phyloP scores from a whole-genome alignment of 768 basidiomycete genomes.

The Hydnomerulius pinastri region DNA sequence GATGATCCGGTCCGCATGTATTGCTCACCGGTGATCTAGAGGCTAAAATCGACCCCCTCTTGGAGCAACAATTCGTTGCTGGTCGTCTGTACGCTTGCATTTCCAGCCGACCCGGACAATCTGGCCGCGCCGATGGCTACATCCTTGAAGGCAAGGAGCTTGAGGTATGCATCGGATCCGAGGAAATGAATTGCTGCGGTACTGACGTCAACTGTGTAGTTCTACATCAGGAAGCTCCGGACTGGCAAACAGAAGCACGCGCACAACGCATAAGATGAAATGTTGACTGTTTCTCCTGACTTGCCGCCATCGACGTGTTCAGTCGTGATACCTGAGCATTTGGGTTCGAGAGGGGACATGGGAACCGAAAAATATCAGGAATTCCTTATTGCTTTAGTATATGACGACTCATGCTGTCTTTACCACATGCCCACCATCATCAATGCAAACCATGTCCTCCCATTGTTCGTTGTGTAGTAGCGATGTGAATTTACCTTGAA shows the following conservation, averaged over 20 bases:
- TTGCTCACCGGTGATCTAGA: constrained; percentile 45
- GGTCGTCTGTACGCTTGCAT: constrained; percentile 95
- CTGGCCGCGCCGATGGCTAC: constrained; percentile 95
- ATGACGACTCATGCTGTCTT: constrained; percentile 8
- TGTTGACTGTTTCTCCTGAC: background rate
- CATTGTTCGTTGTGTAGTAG: background rate
- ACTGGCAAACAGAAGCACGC: constrained; percentile 96
- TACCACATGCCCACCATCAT: constrained; percentile 4
- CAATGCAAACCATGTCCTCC: constrained; percentile 12
- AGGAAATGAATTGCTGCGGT: background rate
- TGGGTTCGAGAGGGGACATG: constrained; percentile 2
- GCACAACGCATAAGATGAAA: constrained; percentile 39
- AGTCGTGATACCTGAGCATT: constrained; percentile 6
- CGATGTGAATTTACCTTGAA: background rate
- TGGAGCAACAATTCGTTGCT: constrained; percentile 89
- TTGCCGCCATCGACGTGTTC: background rate
- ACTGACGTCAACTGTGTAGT: constrained; percentile 49
- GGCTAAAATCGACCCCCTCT: constrained; percentile 87
- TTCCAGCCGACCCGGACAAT: constrained; percentile 95
- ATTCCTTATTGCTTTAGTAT: constrained; percentile 12
- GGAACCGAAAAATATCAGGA: constrained; percentile 6
- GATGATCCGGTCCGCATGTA: constrained; percentile 2
- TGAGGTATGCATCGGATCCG: constrained; percentile 58
- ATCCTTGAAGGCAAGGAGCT: constrained; percentile 98
- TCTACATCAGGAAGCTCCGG: constrained; percentile 93